Conservation (phyloP, 208 protist species). For the Willaertia magna region DNA sequence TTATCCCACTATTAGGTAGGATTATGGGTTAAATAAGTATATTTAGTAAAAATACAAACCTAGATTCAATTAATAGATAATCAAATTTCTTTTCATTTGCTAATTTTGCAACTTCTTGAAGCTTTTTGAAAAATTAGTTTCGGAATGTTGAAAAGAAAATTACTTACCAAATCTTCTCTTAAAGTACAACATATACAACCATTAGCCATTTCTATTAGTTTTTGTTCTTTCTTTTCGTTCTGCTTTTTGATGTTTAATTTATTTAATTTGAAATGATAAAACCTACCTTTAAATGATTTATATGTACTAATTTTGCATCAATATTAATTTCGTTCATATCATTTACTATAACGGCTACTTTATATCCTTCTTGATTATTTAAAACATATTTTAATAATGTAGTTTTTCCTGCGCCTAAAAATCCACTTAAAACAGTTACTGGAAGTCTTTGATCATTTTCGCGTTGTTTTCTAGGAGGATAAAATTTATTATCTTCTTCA, state of each 20-base stretch:
- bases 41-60: background rate
- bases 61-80: constrained; percentile 54
- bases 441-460: background rate
- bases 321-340: constrained; percentile 59
- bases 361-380: constrained; percentile 31
- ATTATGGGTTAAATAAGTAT: background rate
- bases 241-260: background rate
- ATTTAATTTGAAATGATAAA: background rate
- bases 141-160: background rate
- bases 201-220: constrained; percentile 8
- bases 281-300: background rate
- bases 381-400: constrained; percentile 50
- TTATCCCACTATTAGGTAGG: constrained; percentile 29
- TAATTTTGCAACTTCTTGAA: background rate
- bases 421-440: background rate
- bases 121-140: constrained; percentile 34
- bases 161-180: constrained; percentile 43
- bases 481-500: too few species aligned
- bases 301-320: constrained; percentile 24
- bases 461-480: background rate
- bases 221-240: background rate
- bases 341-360: constrained; percentile 50
- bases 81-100: constrained; percentile 40
- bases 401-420: constrained; percentile 36
- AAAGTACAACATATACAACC: constrained; percentile 67